These are phyloP conservation scores for Chrysoporthe austroafricana DNA, from an alignment of 2,329 filamentous ascomycete genomes.

Conservation along the genomic window DNA sequence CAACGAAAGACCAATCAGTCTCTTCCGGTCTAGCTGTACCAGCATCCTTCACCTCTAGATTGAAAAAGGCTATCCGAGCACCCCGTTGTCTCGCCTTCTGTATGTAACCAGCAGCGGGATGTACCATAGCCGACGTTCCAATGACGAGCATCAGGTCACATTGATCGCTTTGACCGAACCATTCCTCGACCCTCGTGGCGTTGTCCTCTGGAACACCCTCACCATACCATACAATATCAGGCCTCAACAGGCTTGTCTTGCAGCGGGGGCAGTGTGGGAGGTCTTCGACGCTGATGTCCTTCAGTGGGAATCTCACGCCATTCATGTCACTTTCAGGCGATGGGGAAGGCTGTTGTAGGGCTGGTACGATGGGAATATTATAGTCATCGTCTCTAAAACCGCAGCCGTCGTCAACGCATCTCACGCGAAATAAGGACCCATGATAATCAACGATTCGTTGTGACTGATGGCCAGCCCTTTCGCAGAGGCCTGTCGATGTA, in stretches of 20 bases:
- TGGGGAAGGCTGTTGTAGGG: constrained; percentile 67
- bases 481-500: not conserved
- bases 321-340: constrained; percentile 43
- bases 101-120: constrained; percentile 78
- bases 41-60: constrained; percentile 61
- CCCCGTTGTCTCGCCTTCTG: constrained; percentile 63
- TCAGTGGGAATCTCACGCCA: constrained; percentile 46
- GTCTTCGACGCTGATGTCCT: constrained; percentile 51
- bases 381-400: constrained; percentile 71
- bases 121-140: constrained; percentile 79
- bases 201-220: constrained; percentile 69
- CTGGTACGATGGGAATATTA: constrained; percentile 76
- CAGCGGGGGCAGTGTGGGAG: constrained; percentile 77
- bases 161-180: constrained; percentile 53
- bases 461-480: constrained; percentile 70
- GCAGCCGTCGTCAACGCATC: constrained; percentile 72
- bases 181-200: constrained; percentile 64
- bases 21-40: constrained; percentile 43
- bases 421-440: constrained; percentile 82
- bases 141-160: constrained; percentile 86
- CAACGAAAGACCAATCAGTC: constrained; percentile 62
- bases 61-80: constrained; percentile 78
- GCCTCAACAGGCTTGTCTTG: constrained; percentile 68
- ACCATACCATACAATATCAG: constrained; percentile 89
- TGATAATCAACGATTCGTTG: constrained; percentile 74